Conservation (phyloP, 2,329 filamentous ascomycete genomes). For the Fusarium solani-melongenae region DNA sequence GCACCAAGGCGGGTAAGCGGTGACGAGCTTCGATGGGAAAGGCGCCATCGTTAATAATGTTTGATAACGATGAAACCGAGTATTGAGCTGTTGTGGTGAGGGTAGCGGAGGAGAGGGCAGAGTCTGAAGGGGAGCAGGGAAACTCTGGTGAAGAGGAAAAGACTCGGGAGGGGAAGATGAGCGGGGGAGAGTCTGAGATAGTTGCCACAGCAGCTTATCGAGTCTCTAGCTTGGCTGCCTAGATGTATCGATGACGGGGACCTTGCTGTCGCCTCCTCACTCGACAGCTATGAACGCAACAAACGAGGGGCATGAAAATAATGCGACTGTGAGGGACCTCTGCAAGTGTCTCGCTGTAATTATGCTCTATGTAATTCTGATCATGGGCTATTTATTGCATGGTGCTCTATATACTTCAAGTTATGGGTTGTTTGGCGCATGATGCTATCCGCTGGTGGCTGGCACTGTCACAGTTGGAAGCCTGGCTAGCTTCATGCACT, state of each 20-base stretch:
- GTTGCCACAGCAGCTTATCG: not conserved
- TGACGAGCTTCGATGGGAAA: conserved; percentile 26
- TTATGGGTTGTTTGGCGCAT: not conserved
- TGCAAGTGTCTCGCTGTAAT: not conserved
- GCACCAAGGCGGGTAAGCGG: conserved; percentile 24
- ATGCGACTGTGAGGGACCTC: not conserved
- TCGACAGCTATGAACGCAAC: not conserved
- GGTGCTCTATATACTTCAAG: not conserved
- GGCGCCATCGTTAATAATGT: conserved; percentile 11
- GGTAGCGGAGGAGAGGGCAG: not conserved
- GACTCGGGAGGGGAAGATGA: not conserved
- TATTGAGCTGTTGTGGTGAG: not conserved
- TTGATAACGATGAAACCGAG: not conserved
- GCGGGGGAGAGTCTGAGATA: not conserved
- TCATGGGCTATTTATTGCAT: not conserved
- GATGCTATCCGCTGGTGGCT: not conserved
- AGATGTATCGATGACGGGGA: not conserved
- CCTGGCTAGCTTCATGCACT: not conserved
- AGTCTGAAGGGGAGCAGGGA: not conserved
- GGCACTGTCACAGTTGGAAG: not conserved
- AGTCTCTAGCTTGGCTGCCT: not conserved
- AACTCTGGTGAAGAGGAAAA: not conserved
- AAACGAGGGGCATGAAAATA: not conserved
- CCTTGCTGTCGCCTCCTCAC: not conserved
- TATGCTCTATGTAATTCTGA: not conserved